A percentile compares a stretch with the other conserved stretches of the same genome.
Evolutionary conservation across 2,329 filamentous ascomycete species (phyloP).

Genomic region (Clonostachys chloroleuca): DNA sequence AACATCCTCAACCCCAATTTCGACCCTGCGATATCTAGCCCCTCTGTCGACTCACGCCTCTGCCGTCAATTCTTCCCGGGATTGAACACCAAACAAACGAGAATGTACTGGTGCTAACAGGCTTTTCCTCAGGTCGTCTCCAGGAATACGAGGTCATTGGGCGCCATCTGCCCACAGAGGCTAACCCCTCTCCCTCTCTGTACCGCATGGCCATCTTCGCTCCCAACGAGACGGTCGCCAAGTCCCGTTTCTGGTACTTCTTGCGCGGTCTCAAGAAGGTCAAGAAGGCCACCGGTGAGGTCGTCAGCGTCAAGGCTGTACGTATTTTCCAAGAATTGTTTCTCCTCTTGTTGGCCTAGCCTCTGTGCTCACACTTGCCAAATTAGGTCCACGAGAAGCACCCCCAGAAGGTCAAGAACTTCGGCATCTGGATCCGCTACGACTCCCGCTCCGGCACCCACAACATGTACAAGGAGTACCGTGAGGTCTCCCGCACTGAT

Average conservation of each 20-base stretch:
- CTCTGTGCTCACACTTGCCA: slow-evolving; percentile 4
- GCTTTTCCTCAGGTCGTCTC: slow-evolving; percentile 75
- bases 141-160: slow-evolving; percentile 99
- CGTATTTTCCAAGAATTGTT: slow-evolving; percentile 5
- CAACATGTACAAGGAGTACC: slow-evolving; percentile 99
- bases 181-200: slow-evolving; percentile 94
- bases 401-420: slow-evolving; percentile 99
- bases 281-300: slow-evolving; percentile 99
- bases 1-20: no score
- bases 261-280: slow-evolving; percentile 98
- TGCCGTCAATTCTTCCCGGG: background rate
- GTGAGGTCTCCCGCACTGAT: slow-evolving; percentile 93
- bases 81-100: slow-evolving; percentile 20
- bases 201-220: slow-evolving; percentile 99
- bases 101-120: background rate
- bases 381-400: slow-evolving; percentile 94
- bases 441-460: slow-evolving; percentile 99
- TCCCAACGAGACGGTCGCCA: slow-evolving; percentile 95
- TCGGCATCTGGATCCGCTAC: slow-evolving; percentile 99
- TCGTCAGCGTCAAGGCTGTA: slow-evolving; percentile 95
- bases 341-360: background rate
- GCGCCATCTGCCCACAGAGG: slow-evolving; percentile 96
- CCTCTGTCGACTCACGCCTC: background rate
- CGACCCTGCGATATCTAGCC: background rate
- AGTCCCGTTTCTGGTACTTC: slow-evolving; percentile 99